Evolutionary conservation across 768 basidiomycete genomes (phyloP), one percentile per base, ranked within the genome.

Genomic region (Collybiopsis confluens): DNA sequence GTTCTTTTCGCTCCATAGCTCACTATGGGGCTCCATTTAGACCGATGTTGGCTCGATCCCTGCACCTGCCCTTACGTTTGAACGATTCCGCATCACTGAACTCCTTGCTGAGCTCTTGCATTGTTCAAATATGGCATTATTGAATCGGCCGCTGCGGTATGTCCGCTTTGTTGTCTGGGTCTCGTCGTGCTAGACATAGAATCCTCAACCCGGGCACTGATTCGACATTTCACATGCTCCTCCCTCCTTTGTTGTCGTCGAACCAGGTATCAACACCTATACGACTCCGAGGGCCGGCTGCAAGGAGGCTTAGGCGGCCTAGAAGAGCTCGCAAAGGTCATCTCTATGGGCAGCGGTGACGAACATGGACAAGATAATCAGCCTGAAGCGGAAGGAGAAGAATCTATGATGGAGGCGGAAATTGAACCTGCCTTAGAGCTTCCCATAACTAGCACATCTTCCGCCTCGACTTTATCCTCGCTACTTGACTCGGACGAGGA

Each of bases 101-200:
- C 77, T 99, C 11, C 94, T 96, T 62, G 97, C 96, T 18, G 97
- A 99, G 65, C 82, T 99, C 4, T 73, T 98, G 23, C 97, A 99
- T 64, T 97, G 94, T 66, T 98, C 97, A 16, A 98, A 97, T 63
- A 98, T 99, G 96, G 86, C 90, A 4, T 80, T 98, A 21, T 76
- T 98, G 24, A 98, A 98, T 65, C 90, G 97, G 9, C 70, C 81
- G 1, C 64, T 80, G 0, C 84, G 87, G 44, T 48, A 48, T 48
- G 47, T 48, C 35, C 35, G 47, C 35, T 37, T 48, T 48, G 35
- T 37, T 37, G 10, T 24, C 35, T 15, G n/a, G 47, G 47, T 38
- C 35, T 48, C 33, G 13, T 37, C 23, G n/a, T 48, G 30, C 45
- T 47, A 48, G 33, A 23, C 35, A 36, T 33, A 33, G n/a, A 11